phyloP scores from a whole-genome alignment of 139 green algal genomes.

The Chlorella sp. region DNA sequence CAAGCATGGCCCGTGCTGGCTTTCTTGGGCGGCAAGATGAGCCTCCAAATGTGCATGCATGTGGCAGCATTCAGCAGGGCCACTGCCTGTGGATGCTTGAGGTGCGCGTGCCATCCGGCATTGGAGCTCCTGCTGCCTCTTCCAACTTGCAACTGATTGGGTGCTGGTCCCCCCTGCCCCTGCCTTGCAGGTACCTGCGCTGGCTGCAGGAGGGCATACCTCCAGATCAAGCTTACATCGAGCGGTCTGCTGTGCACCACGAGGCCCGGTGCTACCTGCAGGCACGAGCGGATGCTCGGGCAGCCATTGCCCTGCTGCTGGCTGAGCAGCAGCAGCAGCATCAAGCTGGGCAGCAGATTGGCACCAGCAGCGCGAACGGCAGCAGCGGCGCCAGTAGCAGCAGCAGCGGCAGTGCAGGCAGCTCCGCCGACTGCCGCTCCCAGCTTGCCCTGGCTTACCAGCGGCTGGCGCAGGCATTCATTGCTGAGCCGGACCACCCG shows the following conservation, averaged over 20 bases:
- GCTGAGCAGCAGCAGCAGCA: neutral
- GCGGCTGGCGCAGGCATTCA: constrained; percentile 31
- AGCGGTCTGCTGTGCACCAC: constrained; percentile 35
- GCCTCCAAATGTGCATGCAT: neutral
- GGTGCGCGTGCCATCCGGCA: no score
- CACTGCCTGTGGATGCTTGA: no score
- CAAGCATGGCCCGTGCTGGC: neutral
- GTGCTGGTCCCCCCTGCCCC: no score
- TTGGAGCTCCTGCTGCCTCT: neutral
- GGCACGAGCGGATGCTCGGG: constrained; percentile 28
- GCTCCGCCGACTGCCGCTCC: neutral
- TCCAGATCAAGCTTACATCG: constrained; percentile 29
- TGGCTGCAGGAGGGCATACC: constrained; percentile 45
- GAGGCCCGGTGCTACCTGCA: constrained; percentile 50
- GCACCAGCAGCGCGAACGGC: neutral
- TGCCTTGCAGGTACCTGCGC: constrained; percentile 27
- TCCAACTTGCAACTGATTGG: neutral
- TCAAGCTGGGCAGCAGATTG: neutral
- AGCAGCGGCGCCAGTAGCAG: neutral
- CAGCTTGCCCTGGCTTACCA: constrained; percentile 32
- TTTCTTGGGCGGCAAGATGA: neutral
- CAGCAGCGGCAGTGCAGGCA: neutral
- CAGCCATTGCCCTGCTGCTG: constrained; percentile 11
- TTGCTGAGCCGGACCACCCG: constrained; percentile 45
- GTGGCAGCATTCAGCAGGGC: no score